Percentiles rank a stretch among this genome's conserved stretches.
These are phyloP conservation scores for Malassezia vespertilionis DNA, from an alignment of 1,284 basidiomycete species.

Conservation along the genomic window DNA sequence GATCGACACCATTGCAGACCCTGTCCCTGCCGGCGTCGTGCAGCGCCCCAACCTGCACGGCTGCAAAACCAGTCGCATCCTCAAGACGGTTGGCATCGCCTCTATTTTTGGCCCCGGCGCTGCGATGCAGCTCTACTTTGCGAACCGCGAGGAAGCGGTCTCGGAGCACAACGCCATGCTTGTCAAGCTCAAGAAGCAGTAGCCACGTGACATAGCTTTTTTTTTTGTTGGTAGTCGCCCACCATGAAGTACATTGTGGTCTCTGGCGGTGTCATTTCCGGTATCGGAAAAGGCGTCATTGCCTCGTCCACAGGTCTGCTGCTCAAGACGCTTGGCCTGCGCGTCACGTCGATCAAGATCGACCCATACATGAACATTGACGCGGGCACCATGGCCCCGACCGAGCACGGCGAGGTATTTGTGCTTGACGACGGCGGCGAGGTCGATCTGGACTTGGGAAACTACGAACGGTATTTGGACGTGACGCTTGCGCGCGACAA, in stretches of 20 bases:
- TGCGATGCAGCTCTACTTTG: conserved; percentile 12
- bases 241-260: conserved; percentile 50
- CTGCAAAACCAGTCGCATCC: background rate
- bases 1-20: conserved; percentile 12
- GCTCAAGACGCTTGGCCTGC: conserved; percentile 85
- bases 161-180: conserved; percentile 2
- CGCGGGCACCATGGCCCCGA: conserved; percentile 97
- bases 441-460: conserved; percentile 92
- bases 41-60: background rate
- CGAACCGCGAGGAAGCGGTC: conserved; percentile 14
- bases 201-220: conserved; percentile 10
- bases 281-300: conserved; percentile 51
- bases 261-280: conserved; percentile 50
- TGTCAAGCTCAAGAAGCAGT: background rate
- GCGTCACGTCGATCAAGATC: conserved; percentile 98
- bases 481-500: conserved; percentile 88
- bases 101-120: conserved; percentile 13
- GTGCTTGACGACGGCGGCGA: conserved; percentile 97
- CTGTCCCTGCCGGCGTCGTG: background rate
- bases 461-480: conserved; percentile 95
- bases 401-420: conserved; percentile 97
- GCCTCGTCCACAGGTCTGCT: conserved; percentile 90
- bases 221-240: conserved; percentile 1
- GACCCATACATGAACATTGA: conserved; percentile 99
- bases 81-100: background rate